Conservation (phyloP, 495 filamentous ascomycete species). For the Daldinia childiae region DNA sequence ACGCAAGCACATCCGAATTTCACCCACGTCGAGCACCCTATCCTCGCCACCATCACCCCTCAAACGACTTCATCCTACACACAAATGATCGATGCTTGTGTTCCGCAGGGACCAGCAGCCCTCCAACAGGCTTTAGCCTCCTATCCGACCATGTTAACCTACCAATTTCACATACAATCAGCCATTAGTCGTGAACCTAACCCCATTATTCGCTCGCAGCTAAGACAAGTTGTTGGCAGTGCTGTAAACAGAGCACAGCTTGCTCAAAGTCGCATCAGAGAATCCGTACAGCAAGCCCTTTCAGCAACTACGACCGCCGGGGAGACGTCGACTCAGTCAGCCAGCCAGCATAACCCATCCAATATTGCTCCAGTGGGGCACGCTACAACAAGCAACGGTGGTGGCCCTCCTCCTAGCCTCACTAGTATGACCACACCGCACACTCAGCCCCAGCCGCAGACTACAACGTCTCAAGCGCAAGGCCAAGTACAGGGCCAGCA, state of each 20-base stretch:
- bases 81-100: conserved; percentile 54
- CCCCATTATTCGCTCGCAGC: conserved; percentile 50
- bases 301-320: conserved; percentile 30
- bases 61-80: conserved; percentile 47
- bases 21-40: conserved; percentile 47
- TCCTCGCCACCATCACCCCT: conserved; percentile 47
- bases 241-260: conserved; percentile 56
- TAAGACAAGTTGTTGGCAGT: conserved; percentile 53
- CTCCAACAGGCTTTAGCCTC: conserved; percentile 55
- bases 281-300: conserved; percentile 46
- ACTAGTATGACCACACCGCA: conserved; percentile 8
- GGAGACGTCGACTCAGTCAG: conserved; percentile 16
- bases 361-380: conserved; percentile 14
- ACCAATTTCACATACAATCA: conserved; percentile 52
- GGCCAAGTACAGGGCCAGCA: conserved; percentile 30
- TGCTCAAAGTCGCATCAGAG: conserved; percentile 50
- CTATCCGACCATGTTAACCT: conserved; percentile 56
- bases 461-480: conserved; percentile 19
- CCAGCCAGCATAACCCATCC: conserved; percentile 11
- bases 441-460: conserved; percentile 34
- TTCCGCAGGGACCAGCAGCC: conserved; percentile 54
- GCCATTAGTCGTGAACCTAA: conserved; percentile 56
- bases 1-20: conserved; percentile 32
- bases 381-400: conserved; percentile 18
- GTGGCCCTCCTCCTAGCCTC: conserved; percentile 34